Percentiles rank a stretch among this genome's conserved stretches.
Evolutionary conservation across 441 rosid species (phyloP).

Genomic region (Pelargonium citronellum): DNA sequence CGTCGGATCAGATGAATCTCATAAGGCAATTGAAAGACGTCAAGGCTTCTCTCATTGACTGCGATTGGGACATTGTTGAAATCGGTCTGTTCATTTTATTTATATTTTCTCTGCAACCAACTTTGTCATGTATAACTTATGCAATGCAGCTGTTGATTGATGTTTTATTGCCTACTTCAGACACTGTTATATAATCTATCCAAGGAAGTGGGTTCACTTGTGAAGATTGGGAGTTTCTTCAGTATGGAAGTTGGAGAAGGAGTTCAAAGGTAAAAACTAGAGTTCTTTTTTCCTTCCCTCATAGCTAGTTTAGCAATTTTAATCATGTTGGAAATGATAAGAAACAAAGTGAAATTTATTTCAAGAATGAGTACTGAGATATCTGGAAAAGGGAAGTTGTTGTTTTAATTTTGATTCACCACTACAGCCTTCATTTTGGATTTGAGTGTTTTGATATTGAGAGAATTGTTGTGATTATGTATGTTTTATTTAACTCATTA

Average conservation of each 20-base stretch:
- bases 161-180: slow-evolving; percentile 34
- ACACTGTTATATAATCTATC: slow-evolving; percentile 56
- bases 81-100: background rate
- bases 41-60: slow-evolving; percentile 65
- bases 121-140: too few relatives aligned
- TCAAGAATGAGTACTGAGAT: background rate
- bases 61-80: slow-evolving; percentile 81
- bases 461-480: too few relatives aligned
- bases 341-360: background rate
- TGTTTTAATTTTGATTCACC: too few relatives aligned
- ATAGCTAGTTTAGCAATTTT: background rate
- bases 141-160: background rate
- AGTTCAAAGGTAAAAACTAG: slow-evolving; percentile 54
- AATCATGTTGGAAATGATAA: background rate
- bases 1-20: slow-evolving; percentile 57
- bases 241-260: slow-evolving; percentile 99
- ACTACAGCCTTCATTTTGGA: too few relatives aligned
- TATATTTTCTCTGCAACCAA: too few relatives aligned
- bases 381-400: too few relatives aligned
- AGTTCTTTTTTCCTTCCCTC: background rate
- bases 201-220: slow-evolving; percentile 67
- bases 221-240: slow-evolving; percentile 68
- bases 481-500: too few relatives aligned
- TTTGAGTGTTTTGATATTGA: too few relatives aligned
- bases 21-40: slow-evolving; percentile 77